phyloP scores from a whole-genome alignment of 495 filamentous ascomycete genomes.

The Neurospora sp. region DNA sequence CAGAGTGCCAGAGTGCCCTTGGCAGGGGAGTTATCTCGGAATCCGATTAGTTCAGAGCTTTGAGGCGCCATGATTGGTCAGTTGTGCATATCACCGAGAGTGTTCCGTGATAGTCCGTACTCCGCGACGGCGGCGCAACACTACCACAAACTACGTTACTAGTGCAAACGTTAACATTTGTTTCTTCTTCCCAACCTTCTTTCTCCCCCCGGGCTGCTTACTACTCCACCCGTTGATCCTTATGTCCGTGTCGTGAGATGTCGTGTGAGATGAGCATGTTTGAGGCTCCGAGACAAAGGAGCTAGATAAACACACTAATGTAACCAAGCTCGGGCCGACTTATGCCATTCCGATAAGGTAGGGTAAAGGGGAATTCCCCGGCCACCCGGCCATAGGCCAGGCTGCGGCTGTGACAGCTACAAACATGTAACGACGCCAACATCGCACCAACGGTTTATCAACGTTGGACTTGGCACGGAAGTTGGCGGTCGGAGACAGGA shows the following conservation, averaged over 20 bases:
- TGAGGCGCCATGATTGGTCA: not conserved
- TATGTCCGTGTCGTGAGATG: not conserved
- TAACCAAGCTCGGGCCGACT: not conserved
- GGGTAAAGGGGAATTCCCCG: not conserved
- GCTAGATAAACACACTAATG: not conserved
- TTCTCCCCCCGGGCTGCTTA: not conserved
- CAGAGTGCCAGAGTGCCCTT: not conserved
- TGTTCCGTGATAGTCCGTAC: not conserved
- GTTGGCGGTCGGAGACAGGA: not conserved
- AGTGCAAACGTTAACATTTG: not conserved
- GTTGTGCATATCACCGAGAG: not conserved
- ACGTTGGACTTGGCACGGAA: not conserved
- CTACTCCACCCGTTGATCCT: not conserved
- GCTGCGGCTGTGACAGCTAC: not conserved
- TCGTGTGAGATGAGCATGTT: not conserved
- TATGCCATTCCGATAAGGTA: not conserved
- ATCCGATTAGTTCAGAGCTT: not conserved
- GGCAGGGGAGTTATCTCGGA: not conserved
- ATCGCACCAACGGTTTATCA: not conserved
- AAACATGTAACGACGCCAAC: not conserved
- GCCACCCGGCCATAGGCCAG: not conserved
- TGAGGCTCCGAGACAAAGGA: not conserved
- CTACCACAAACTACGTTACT: not conserved
- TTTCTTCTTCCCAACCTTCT: not conserved
- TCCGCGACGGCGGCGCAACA: not conserved